Evolutionary conservation across 257 asterid species (phyloP).

Genomic region (Catharanthus roseus): DNA sequence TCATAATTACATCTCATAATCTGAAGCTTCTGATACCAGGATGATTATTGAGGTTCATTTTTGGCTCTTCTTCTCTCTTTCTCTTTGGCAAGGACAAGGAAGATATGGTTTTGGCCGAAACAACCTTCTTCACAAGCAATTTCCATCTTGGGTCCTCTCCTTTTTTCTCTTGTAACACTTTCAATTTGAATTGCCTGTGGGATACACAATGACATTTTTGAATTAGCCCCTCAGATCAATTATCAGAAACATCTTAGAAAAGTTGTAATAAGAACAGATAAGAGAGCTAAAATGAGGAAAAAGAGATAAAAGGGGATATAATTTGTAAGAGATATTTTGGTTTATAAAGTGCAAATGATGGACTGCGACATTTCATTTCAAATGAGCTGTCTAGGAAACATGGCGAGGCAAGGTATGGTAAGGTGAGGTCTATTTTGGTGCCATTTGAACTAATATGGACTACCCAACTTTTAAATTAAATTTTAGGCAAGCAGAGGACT

Average conservation of each 20-base stretch:
- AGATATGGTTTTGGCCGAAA: constrained; percentile 54
- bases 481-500: neutral
- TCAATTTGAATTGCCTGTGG: constrained; percentile 65
- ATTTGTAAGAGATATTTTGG: neutral
- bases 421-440: neutral
- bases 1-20: constrained; percentile 10
- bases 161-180: constrained; percentile 37
- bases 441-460: neutral
- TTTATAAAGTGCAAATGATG: neutral
- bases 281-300: neutral
- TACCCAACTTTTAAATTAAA: neutral
- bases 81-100: constrained; percentile 57
- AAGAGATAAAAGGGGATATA: neutral
- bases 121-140: constrained; percentile 61
- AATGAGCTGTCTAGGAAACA: neutral
- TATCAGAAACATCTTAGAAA: neutral
- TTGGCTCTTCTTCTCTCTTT: constrained; percentile 48
- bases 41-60: constrained; percentile 18
- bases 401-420: no score
- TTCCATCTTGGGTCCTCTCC: constrained; percentile 53
- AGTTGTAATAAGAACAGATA: neutral
- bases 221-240: neutral
- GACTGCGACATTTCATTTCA: neutral
- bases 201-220: neutral
- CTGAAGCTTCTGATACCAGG: constrained; percentile 33